Evolutionary conservation across 305 asterid species (phyloP).

Genomic region (Solanum hybrid): DNA sequence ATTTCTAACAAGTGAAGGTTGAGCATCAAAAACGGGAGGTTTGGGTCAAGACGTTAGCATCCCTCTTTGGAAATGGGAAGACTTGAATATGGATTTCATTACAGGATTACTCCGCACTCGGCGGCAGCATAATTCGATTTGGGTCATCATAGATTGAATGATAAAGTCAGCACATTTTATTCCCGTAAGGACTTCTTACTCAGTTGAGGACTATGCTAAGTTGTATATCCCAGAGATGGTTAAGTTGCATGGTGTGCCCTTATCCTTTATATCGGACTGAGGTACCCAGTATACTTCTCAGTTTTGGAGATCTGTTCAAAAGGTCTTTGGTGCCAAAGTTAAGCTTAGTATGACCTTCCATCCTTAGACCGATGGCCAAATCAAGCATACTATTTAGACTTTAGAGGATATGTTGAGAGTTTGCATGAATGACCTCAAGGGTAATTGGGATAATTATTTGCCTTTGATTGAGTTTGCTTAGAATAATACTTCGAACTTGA

Average conservation of each 20-base stretch:
- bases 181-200: background rate
- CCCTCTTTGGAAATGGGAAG: too few species aligned
- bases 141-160: background rate
- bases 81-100: too few species aligned
- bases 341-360: background rate
- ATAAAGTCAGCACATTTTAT: background rate
- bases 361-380: background rate
- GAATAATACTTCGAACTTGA: background rate
- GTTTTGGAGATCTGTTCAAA: background rate
- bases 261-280: background rate
- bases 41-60: background rate
- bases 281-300: background rate
- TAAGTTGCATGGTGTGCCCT: background rate
- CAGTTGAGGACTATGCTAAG: background rate
- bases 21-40: background rate
- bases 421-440: background rate
- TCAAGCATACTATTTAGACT: background rate
- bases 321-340: background rate
- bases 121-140: background rate
- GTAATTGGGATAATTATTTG: background rate
- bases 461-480: background rate
- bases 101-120: background rate
- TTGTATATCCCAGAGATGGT: background rate
- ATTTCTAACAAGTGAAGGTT: background rate
- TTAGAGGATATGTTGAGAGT: background rate